Evolutionary conservation across 2,329 filamentous ascomycete species (phyloP).

Genomic region (Colletotrichum eleusines): DNA sequence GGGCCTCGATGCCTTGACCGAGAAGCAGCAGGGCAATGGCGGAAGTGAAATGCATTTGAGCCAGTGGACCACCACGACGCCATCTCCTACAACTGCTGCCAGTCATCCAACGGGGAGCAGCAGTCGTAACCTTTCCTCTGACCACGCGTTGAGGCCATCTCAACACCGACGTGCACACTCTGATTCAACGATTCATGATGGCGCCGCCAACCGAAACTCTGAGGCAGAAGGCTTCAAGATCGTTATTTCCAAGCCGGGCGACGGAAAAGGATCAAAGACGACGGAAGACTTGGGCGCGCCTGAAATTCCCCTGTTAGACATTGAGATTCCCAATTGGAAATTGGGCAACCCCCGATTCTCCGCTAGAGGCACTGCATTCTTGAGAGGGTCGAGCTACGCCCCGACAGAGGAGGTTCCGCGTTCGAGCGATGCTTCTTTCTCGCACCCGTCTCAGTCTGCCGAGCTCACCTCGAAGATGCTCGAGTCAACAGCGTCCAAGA

Average conservation of each 20-base stretch:
- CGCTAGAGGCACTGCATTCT: constrained; percentile 77
- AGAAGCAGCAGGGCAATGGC: constrained; percentile 46
- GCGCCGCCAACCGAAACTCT: constrained; percentile 61
- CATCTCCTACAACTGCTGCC: constrained; percentile 44
- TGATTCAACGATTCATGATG: constrained; percentile 81
- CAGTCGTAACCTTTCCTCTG: constrained; percentile 51
- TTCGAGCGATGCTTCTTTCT: constrained; percentile 69
- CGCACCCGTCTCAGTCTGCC: constrained; percentile 54
- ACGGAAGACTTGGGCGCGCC: constrained; percentile 66
- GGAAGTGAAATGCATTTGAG: constrained; percentile 49
- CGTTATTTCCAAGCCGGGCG: constrained; percentile 79
- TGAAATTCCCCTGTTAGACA: constrained; percentile 70
- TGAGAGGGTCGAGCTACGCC: constrained; percentile 85
- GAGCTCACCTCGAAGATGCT: constrained; percentile 48
- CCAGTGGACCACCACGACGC: constrained; percentile 59
- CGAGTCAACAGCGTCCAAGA: constrained; percentile 49
- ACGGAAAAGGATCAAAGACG: constrained; percentile 71
- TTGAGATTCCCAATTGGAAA: constrained; percentile 86
- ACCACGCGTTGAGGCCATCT: constrained; percentile 45
- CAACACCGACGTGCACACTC: constrained; percentile 76
- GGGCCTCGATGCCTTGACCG: constrained; percentile 62
- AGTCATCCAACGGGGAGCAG: constrained; percentile 52
- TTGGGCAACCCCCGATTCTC: constrained; percentile 87
- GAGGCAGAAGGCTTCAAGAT: constrained; percentile 81
- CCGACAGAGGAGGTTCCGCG: constrained; percentile 77